A percentile compares a stretch with the other conserved stretches of the same genome.
Evolutionary conservation across 2,329 filamentous ascomycete species (phyloP).

Genomic region (Emmonsiellopsis sp.): DNA sequence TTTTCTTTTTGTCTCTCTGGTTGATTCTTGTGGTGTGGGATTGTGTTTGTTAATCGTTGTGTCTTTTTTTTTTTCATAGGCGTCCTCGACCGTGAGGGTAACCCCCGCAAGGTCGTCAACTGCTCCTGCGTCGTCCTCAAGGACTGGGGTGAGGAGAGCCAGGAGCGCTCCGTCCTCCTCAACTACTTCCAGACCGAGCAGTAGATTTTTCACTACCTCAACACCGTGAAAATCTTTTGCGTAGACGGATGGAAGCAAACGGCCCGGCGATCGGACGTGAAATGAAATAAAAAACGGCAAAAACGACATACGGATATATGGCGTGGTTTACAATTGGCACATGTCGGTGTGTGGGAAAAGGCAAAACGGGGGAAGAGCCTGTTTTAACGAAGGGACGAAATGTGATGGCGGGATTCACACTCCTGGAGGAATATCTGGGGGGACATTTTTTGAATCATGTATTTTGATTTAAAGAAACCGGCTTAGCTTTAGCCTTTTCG

Average conservation of each 20-base stretch:
- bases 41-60: conserved; percentile 12
- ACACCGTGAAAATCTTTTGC: neutral
- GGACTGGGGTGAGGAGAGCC: conserved; percentile 99
- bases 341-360: too few species aligned
- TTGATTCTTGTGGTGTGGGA: neutral
- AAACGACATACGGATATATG: too few species aligned
- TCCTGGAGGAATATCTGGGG: too few species aligned
- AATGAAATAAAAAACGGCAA: too few species aligned
- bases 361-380: too few species aligned
- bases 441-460: too few species aligned
- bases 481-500: too few species aligned
- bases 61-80: conserved; percentile 45
- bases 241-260: neutral
- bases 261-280: too few species aligned
- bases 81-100: conserved; percentile 97
- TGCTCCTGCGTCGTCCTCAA: conserved; percentile 99
- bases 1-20: conserved; percentile 6
- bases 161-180: conserved; percentile 97
- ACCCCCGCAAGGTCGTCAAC: conserved; percentile 99
- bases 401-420: too few species aligned
- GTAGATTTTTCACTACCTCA: conserved; percentile 22
- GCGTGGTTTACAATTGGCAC: too few species aligned
- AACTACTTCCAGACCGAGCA: conserved; percentile 97
- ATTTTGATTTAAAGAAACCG: too few species aligned
- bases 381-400: too few species aligned